These are phyloP conservation scores for Lodderomyces pseudojiufengensis DNA, from an alignment of 1,139 yeast genomes.

Conservation along the genomic window DNA sequence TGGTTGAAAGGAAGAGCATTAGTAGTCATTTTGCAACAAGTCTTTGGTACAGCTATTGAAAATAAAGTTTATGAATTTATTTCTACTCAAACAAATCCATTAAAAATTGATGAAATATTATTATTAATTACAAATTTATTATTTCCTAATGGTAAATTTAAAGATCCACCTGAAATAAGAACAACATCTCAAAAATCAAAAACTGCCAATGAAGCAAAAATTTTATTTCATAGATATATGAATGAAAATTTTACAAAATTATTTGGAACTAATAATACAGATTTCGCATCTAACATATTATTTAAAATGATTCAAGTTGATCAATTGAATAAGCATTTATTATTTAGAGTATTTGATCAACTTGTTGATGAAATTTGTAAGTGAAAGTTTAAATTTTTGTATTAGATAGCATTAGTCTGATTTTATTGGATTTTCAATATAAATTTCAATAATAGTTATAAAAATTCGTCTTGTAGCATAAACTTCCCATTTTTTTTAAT, in stretches of 20 bases:
- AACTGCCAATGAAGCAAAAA: constrained; percentile 57
- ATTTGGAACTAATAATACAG: constrained; percentile 66
- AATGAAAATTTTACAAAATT: constrained; percentile 67
- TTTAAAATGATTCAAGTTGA: constrained; percentile 76
- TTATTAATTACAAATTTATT: constrained; percentile 41
- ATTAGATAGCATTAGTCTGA: no score
- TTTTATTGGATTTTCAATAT: no score
- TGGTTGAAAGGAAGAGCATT: constrained; percentile 89
- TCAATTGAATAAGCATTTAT: constrained; percentile 59
- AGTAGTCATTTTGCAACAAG: constrained; percentile 75
- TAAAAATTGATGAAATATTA: constrained; percentile 46
- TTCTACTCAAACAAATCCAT: constrained; percentile 17
- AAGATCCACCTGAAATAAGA: constrained; percentile 43
- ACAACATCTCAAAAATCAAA: constrained; percentile 49
- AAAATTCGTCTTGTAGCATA: no score
- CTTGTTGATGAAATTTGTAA: constrained; percentile 22
- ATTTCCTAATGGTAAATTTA: constrained; percentile 65
- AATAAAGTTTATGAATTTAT: constrained; percentile 51
- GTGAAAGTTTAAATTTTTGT: no score
- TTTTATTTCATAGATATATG: constrained; percentile 54
- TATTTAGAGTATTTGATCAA: constrained; percentile 48
- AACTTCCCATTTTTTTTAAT: no score
- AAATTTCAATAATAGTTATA: no score
- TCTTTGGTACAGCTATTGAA: constrained; percentile 86
- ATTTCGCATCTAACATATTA: constrained; percentile 55